Evolutionary conservation across 2,329 filamentous ascomycete species (phyloP).

Genomic region (Mycosphaerelloides madeirae): DNA sequence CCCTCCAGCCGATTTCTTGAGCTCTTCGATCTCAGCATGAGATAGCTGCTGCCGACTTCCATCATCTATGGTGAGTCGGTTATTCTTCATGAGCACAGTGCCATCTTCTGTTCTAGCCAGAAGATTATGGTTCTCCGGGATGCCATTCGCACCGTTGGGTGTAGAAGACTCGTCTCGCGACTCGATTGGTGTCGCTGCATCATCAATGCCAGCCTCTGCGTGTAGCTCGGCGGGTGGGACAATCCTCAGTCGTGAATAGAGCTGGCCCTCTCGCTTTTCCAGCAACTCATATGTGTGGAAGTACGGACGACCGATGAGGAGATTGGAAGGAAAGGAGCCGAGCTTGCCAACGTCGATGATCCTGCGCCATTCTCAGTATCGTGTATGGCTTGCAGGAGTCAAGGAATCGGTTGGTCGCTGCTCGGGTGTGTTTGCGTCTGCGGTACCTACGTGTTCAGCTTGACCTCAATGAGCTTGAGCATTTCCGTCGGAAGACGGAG

Average conservation of each 20-base stretch:
- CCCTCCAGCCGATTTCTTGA: constrained; percentile 68
- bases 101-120: constrained; percentile 41
- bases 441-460: constrained; percentile 60
- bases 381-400: constrained; percentile 28
- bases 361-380: constrained; percentile 46
- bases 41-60: constrained; percentile 68
- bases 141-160: constrained; percentile 26
- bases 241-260: constrained; percentile 66
- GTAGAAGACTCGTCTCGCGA: constrained; percentile 28
- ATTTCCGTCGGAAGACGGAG: constrained; percentile 56
- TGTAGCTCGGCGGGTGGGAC: constrained; percentile 79
- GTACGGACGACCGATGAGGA: constrained; percentile 85
- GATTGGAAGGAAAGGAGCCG: constrained; percentile 81
- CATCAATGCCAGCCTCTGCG: constrained; percentile 62
- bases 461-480: constrained; percentile 54
- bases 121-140: constrained; percentile 39
- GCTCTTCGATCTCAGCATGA: constrained; percentile 64
- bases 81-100: constrained; percentile 54
- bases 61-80: constrained; percentile 60
- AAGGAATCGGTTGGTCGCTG: constrained; percentile 24
- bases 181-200: constrained; percentile 42
- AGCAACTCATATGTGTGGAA: constrained; percentile 86
- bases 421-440: constrained; percentile 5
- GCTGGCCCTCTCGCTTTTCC: constrained; percentile 62
- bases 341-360: constrained; percentile 89